phyloP scores from a whole-genome alignment of 169 alveolate species.

The Plasmodium relictum region DNA sequence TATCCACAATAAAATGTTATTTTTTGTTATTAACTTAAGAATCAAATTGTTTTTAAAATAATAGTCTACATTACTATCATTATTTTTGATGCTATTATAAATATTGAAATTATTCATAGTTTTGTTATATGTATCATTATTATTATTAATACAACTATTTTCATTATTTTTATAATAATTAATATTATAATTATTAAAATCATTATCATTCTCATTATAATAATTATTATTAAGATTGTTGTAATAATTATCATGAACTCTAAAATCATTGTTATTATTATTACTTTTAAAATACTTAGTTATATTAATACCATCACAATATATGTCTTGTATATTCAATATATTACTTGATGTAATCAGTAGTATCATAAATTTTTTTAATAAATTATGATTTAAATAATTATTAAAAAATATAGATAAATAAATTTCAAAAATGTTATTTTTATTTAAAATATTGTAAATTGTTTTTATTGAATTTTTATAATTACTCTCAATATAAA shows the following conservation, averaged over 20 bases:
- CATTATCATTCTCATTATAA: constrained; percentile 5
- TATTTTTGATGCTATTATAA: background rate
- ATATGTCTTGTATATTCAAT: constrained; percentile 24
- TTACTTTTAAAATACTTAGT: too few relatives aligned
- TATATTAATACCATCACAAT: constrained; percentile 26
- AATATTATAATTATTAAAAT: background rate
- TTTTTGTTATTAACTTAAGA: constrained; percentile 35
- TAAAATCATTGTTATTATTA: too few relatives aligned
- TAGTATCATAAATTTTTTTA: constrained; percentile 63
- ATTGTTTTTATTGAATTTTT: background rate
- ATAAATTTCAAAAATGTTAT: constrained; percentile 44
- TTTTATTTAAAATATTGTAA: background rate
- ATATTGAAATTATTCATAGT: background rate
- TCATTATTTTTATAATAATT: background rate
- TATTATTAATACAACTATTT: background rate
- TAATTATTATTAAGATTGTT: constrained; percentile 9
- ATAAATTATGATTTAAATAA: constrained; percentile 4
- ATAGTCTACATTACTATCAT: constrained; percentile 7
- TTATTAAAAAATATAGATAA: constrained; percentile 36
- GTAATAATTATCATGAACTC: background rate
- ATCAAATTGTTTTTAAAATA: constrained; percentile 36
- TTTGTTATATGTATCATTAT: background rate
- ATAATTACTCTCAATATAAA: background rate
- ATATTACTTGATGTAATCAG: constrained; percentile 48
- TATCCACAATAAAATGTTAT: constrained; percentile 59